phyloP scores from a whole-genome alignment of 2,329 filamentous ascomycete genomes.

The Mycogone perniciosa region DNA sequence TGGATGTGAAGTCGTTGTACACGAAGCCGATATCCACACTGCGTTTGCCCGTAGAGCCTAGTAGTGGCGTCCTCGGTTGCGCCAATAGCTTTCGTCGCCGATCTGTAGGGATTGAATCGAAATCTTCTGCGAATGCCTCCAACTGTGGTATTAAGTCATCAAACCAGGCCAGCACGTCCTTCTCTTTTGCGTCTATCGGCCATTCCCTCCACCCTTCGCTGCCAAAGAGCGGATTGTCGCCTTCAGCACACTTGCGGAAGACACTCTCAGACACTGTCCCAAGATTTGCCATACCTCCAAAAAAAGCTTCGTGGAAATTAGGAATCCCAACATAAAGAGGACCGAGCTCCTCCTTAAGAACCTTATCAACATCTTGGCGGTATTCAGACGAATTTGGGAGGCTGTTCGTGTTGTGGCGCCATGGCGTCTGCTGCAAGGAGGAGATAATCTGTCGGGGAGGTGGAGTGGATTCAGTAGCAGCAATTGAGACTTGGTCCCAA shows the following conservation, averaged over 20 bases:
- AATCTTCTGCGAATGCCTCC: constrained; percentile 18
- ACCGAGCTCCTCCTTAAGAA: constrained; percentile 24
- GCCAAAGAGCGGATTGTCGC: constrained; percentile 25
- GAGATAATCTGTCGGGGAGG: constrained; percentile 22
- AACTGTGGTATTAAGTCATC: constrained; percentile 22
- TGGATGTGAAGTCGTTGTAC: no score
- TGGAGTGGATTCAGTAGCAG: constrained; percentile 18
- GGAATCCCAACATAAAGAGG: constrained; percentile 29
- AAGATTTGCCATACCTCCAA: constrained; percentile 25
- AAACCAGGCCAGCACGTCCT: constrained; percentile 31
- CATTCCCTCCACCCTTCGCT: constrained; percentile 28
- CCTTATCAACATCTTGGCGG: constrained; percentile 24
- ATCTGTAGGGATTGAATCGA: constrained; percentile 15
- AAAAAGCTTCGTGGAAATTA: constrained; percentile 28
- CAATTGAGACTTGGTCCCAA: constrained; percentile 31
- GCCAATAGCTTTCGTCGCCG: constrained; percentile 22
- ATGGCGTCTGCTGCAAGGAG: constrained; percentile 27
- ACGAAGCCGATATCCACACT: constrained; percentile 29
- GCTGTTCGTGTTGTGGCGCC: constrained; percentile 25
- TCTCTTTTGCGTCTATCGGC: constrained; percentile 30
- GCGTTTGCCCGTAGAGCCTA: constrained; percentile 18
- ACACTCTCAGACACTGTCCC: constrained; percentile 25
- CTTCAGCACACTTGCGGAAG: constrained; percentile 29
- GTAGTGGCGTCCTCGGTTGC: constrained; percentile 21
- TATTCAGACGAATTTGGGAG: constrained; percentile 31